Evolutionary conservation across 169 alveolate species (phyloP), one percentile per base, ranked within the genome.

Genomic region (Babesia bovis): DNA sequence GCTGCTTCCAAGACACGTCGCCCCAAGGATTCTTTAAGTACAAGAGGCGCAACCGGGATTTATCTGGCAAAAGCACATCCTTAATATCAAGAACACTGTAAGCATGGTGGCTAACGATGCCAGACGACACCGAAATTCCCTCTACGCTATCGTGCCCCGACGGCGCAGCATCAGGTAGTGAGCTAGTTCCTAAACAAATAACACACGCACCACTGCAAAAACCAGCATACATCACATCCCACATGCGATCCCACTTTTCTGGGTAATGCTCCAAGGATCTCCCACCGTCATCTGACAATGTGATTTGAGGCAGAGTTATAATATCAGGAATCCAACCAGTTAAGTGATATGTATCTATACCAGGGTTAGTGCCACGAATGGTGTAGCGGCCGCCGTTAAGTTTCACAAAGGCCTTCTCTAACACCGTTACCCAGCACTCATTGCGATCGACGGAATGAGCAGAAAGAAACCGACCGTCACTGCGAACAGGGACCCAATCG

Each of bases 1-100:
- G 82, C 15, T 95, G 95, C 52, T 85, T 94, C 96, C 97, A 95
- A 19, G 95, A 76, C 44, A 93, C 87, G 53, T 89, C 87, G 21
- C 98, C 97, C 98, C 98, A 95, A 1, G 98, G 98, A 51, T 95
- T 95, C 61, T 94, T 94, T 21, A 94, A 89, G 50, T 90, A 90
- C 59, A 94, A 38, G 53, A 95, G 66, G 36, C 90, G 87, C 41
- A 66, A 67, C 17, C 85, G 84, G 19, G 73, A 52, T 23, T 58
- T 58, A n/a, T 52, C 30, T 6, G 57, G 44, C 57, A 73, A 17
- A 41, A 66, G 53, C n/a, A 75, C 50, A 47, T 93, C 95, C 55
- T 57, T 82, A 38, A 87, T 72, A 52, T 89, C 79, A 44, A 93
- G 60, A 53, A 93, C 89, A 33, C 92, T 87, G 82, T 93, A 93